Evolutionary conservation across 495 filamentous ascomycete species (phyloP).

Genomic region (Pyronema omphalodes): DNA sequence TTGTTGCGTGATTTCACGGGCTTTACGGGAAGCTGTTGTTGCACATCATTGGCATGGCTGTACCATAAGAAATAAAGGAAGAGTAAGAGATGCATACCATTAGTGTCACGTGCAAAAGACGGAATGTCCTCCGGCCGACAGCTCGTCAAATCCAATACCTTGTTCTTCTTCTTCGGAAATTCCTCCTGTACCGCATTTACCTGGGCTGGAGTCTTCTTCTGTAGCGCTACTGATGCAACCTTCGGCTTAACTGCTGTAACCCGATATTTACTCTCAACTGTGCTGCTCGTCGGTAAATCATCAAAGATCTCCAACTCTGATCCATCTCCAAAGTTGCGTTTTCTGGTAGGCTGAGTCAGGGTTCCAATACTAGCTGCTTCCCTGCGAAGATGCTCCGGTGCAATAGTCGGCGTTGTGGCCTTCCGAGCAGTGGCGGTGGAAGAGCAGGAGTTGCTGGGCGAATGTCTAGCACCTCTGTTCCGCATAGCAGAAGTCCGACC

Average conservation of each 20-base stretch:
- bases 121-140: slow-evolving; percentile 30
- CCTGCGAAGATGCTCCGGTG: slow-evolving; percentile 32
- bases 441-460: slow-evolving; percentile 37
- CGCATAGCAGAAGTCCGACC: slow-evolving; percentile 30
- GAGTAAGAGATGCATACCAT: slow-evolving; percentile 34
- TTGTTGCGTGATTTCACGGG: slow-evolving; percentile 48
- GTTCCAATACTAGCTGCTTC: slow-evolving; percentile 44
- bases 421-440: slow-evolving; percentile 34
- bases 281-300: slow-evolving; percentile 75
- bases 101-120: slow-evolving; percentile 83
- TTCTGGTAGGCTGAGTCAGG: slow-evolving; percentile 52
- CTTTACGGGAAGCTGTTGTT: slow-evolving; percentile 58
- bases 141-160: slow-evolving; percentile 1
- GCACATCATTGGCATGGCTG: no score
- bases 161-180: slow-evolving; percentile 20
- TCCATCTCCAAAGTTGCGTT: slow-evolving; percentile 76
- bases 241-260: slow-evolving; percentile 59
- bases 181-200: slow-evolving; percentile 12
- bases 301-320: slow-evolving; percentile 84
- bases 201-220: slow-evolving; percentile 37
- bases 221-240: slow-evolving; percentile 47
- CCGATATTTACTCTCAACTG: slow-evolving; percentile 61
- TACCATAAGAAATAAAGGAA: slow-evolving; percentile 4
- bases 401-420: slow-evolving; percentile 36
- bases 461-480: slow-evolving; percentile 29